Percentiles rank a stretch among this genome's conserved stretches.
phyloP scores from a whole-genome alignment of 192 early-diverging fungal genomes.

The Coemansia aciculifera region DNA sequence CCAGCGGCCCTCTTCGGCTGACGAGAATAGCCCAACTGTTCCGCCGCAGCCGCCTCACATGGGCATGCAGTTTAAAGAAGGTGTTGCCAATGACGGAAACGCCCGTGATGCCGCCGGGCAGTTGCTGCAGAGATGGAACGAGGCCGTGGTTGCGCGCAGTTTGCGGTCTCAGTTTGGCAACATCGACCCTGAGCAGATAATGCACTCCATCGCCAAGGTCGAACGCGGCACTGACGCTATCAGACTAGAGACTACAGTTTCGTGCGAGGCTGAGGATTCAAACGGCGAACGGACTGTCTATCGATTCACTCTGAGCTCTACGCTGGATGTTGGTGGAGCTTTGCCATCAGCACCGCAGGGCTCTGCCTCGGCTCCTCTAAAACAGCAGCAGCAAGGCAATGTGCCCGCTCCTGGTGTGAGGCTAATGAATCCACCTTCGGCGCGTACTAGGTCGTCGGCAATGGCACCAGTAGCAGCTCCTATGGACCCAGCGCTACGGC shows the following conservation, averaged over 20 bases:
- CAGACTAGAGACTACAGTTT: conserved; percentile 50
- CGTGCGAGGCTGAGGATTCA: conserved; percentile 52
- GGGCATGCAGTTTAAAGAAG: conserved; percentile 55
- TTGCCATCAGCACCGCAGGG: conserved; percentile 1
- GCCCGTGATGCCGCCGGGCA: conserved; percentile 52
- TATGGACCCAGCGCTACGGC: neutral
- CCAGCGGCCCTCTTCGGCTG: conserved; percentile 22
- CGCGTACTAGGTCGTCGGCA: neutral
- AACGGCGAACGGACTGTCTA: conserved; percentile 54
- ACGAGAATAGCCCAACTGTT: conserved; percentile 3
- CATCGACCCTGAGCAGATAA: conserved; percentile 15
- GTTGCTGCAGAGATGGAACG: conserved; percentile 52
- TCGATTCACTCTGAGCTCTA: conserved; percentile 53
- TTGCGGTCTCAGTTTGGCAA: conserved; percentile 24
- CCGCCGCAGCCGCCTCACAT: conserved; percentile 7
- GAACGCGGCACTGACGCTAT: conserved; percentile 52
- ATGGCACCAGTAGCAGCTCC: neutral
- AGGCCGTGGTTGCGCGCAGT: conserved; percentile 44
- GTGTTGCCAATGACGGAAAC: conserved; percentile 43
- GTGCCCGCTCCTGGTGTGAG: neutral
- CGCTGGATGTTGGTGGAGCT: conserved; percentile 47
- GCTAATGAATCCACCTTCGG: neutral
- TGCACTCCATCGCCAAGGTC: conserved; percentile 26
- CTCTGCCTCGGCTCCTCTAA: neutral
- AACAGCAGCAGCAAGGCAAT: conserved; percentile 9